Evolutionary conservation across 345 rosid genomes (phyloP), one percentile per base, ranked within the genome.

Genomic region (Mangifera indica): DNA sequence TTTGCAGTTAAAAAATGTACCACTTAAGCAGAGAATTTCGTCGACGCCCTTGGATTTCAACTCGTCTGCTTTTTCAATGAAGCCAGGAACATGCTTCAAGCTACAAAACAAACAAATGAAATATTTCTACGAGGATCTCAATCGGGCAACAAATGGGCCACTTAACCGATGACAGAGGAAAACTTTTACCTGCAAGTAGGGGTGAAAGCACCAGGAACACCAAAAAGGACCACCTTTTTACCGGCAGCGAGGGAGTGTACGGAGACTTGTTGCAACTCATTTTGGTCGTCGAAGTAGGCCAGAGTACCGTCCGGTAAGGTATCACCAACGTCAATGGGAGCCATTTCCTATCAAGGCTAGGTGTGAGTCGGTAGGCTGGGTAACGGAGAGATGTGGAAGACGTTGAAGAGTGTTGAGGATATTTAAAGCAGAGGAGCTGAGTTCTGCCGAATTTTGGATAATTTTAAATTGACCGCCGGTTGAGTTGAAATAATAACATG

Each of bases 191-290:
- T 95, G 94, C 99, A 95, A 60, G 99, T 95, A 25, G 99, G 98
- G 21, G 99, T 95, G 81, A 95, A 95, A 69, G 99, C 99, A 58
- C 99, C 99, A 76, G 99, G 99, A 52, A 95, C 99, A 32, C 96
- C 99, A 62, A 95, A 87, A 76, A 95, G 77, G 70, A 95, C 40
- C 75, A 89, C 84, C 83, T 88, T 92, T 79, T 92, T 95, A 71
- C 96, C 97, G 67, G 91, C 84, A 68, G 93, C 93, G 54, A 92
- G 87, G 52, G 99, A 79, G 87, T 92, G 93, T 5, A 92, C 77
- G 65, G 97, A 88, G 20, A 86, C 88, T 17, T 83, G 74, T 82
- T 92, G 93, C 60, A 92, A 84, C 75, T 92, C 87, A 79, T 91
- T 97, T 66, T 88, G 80, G 61, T 88, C 98, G 74, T 95, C 99